Conservation (phyloP, 257 asterid species). For the Craterostigma plantagineum region DNA sequence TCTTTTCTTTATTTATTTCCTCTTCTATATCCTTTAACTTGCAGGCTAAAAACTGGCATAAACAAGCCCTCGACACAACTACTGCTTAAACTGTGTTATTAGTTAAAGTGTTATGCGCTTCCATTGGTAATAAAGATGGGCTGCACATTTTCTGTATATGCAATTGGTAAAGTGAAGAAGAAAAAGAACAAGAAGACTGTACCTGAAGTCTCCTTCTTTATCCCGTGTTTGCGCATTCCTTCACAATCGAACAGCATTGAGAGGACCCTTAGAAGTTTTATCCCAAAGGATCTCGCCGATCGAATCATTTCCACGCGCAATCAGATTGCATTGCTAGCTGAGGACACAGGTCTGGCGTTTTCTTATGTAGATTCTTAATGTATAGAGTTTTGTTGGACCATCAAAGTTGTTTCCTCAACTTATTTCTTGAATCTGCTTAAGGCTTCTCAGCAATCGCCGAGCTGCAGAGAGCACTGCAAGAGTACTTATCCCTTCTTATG, state of each 20-base stretch:
- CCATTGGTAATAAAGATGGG: constrained; percentile 31
- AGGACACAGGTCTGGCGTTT: constrained; percentile 27
- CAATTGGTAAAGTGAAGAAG: constrained; percentile 14
- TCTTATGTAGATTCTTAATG: not conserved
- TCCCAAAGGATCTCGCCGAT: constrained; percentile 49
- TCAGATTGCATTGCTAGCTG: constrained; percentile 42
- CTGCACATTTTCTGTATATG: constrained; percentile 41
- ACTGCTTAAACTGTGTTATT: too few species aligned
- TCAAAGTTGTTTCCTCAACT: not conserved
- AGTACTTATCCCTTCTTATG: constrained; percentile 45
- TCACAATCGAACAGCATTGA: constrained; percentile 25
- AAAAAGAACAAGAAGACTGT: constrained; percentile 31
- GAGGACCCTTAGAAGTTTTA: constrained; percentile 21
- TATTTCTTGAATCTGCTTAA: constrained; percentile 6
- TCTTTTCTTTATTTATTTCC: too few species aligned
- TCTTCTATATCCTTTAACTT: too few species aligned
- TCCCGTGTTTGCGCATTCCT: constrained; percentile 44
- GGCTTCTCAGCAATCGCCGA: constrained; percentile 45
- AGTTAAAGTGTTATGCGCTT: too few species aligned
- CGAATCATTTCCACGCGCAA: constrained; percentile 33
- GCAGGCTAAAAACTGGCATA: too few species aligned
- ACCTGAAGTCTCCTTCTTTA: constrained; percentile 32
- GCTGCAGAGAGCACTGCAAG: constrained; percentile 30
- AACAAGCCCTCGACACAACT: too few species aligned
- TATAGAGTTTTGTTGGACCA: not conserved